Evolutionary conservation across 164 flowering plant genomes (phyloP).

Genomic region (Liriodendron chinense): DNA sequence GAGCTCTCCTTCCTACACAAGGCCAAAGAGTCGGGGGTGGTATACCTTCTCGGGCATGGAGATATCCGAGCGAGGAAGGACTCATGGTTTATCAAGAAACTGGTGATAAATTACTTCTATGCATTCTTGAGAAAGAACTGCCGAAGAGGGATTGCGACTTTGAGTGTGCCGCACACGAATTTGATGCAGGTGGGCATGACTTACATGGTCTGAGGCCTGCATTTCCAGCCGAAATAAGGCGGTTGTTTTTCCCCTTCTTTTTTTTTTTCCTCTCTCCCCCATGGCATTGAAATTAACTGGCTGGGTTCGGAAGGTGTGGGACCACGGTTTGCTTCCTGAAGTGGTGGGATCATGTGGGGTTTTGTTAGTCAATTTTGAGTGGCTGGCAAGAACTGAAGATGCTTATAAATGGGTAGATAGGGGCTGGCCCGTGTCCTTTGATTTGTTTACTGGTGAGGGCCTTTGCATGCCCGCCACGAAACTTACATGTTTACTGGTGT

Average conservation of each 20-base stretch:
- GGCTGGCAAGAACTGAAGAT: not conserved
- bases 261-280: not conserved
- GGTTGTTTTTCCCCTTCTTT: not conserved
- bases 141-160: slow-evolving; percentile 83
- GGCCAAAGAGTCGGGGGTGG: slow-evolving; percentile 95
- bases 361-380: not conserved
- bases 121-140: slow-evolving; percentile 93
- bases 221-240: not conserved
- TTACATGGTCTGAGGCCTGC: slow-evolving; percentile 73
- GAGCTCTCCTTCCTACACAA: slow-evolving; percentile 83
- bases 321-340: not conserved
- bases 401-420: not conserved
- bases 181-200: slow-evolving; percentile 97
- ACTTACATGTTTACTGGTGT: not conserved
- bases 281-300: slow-evolving; percentile 29
- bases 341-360: not conserved
- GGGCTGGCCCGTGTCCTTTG: too few species aligned
- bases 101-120: slow-evolving; percentile 85
- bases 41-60: slow-evolving; percentile 96
- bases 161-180: slow-evolving; percentile 88
- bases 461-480: not conserved
- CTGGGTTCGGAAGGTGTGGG: slow-evolving; percentile 61
- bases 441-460: too few species aligned
- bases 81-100: slow-evolving; percentile 94
- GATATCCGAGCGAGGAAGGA: slow-evolving; percentile 94